These are phyloP conservation scores for Dryas alaskensis DNA, from an alignment of 306 rosid genomes.

Conservation along the genomic window DNA sequence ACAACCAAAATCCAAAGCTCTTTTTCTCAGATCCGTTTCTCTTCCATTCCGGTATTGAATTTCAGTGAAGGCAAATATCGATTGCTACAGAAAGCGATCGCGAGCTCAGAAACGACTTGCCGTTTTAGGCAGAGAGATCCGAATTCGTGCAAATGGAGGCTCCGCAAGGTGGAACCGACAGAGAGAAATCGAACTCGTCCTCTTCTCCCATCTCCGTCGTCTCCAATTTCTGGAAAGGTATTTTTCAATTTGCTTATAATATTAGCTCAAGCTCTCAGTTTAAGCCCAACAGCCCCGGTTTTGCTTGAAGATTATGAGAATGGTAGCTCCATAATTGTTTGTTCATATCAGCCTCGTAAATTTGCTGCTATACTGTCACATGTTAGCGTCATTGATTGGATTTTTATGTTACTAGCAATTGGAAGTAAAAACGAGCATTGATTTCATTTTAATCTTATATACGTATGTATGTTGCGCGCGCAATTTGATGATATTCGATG, in stretches of 20 bases:
- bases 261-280: neutral
- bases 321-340: neutral
- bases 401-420: neutral
- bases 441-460: neutral
- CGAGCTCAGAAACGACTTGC: slow-evolving; percentile 12
- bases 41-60: neutral
- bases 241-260: neutral
- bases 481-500: neutral
- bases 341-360: neutral
- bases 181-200: slow-evolving; percentile 62
- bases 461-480: neutral
- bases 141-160: slow-evolving; percentile 48
- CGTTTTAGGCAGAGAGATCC: slow-evolving; percentile 12
- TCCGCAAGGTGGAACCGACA: slow-evolving; percentile 66
- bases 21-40: slow-evolving; percentile 11
- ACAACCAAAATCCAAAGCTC: neutral
- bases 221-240: slow-evolving; percentile 89
- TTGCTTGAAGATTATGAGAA: neutral
- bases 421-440: neutral
- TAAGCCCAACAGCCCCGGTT: neutral
- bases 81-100: neutral
- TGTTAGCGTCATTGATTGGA: neutral
- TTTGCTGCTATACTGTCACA: neutral
- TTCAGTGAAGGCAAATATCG: neutral
- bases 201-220: slow-evolving; percentile 78